Base-by-base conservation (phyloP, 2,329 filamentous ascomycete species). In the Diaporthe longicolla region DNA sequence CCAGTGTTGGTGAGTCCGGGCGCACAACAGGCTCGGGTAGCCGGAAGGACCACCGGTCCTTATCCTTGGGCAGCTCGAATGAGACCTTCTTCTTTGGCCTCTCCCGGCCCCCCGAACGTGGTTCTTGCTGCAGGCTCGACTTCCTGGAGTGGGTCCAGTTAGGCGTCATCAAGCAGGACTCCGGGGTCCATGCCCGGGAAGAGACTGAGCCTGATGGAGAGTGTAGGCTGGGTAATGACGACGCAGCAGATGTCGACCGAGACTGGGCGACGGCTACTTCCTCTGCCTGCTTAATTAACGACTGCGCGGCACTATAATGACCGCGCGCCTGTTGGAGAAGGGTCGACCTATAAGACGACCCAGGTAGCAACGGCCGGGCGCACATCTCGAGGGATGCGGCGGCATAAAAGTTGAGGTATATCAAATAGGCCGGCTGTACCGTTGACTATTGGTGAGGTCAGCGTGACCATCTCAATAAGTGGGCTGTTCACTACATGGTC, bases 321-420 rank as follows among this genome's bases (percentile, higher is more conserved):
- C 82, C 79, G 65, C 85, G 85, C 7, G 89, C 88, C 76, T 90
- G 85, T 48, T 84, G 82, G 8, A 91, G 83, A 9, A 91, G 82
- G 71, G 80, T 85, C 45, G 82, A 81, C 58, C 88, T 87, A 75
- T 87, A 84, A 3, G 84, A 80, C 0, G 87, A 87, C 2, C 83
- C 84, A 15, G 84, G 81, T 21, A 85, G 84, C 10, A 90, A 81
- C 48, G 85, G 83, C 37, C 86, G 84, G 1, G 88, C 88, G 77
- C 89, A 88, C 83, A 88, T 87, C 78, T 91, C 89, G 55, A 89
- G 84, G 19, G 89, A 87, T n/a, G 85, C 87, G 26, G 89, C 89
- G n/a, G 89, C 89, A 75, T 91, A 91, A 79, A 91, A 91, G 79
- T 90, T 86, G 8, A 91, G 84, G 75, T 90, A 90, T 76, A 91